Percentiles rank a stretch among this genome's conserved stretches.
These are phyloP conservation scores for Athelia psychrophila DNA, from an alignment of 1,284 basidiomycete genomes.

Conservation along the genomic window DNA sequence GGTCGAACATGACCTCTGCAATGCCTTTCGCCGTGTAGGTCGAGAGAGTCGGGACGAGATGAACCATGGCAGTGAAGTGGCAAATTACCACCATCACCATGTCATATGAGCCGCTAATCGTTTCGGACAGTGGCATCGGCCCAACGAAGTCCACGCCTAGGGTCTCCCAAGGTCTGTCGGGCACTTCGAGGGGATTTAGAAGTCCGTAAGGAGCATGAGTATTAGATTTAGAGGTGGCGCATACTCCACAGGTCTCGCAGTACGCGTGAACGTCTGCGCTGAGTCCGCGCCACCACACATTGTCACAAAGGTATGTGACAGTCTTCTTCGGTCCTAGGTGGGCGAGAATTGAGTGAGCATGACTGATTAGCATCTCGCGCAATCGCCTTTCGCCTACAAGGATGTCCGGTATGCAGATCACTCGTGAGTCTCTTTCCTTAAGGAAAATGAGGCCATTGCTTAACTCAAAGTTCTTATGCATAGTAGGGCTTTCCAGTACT, in stretches of 20 bases:
- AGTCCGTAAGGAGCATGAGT: conserved; percentile 22
- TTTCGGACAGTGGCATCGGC: conserved; percentile 26
- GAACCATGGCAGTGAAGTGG: conserved; percentile 29
- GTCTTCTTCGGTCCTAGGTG: conserved; percentile 26
- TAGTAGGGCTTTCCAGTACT: conserved; percentile 8
- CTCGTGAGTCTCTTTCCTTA: conserved; percentile 5
- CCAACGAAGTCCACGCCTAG: conserved; percentile 37
- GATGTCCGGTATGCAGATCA: conserved; percentile 16
- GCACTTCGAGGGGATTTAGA: conserved; percentile 19
- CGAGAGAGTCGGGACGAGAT: conserved; percentile 21
- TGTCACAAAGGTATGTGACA: conserved; percentile 17
- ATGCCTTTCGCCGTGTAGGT: conserved; percentile 15
- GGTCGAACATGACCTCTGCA: conserved; percentile 19
- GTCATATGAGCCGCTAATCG: conserved; percentile 24
- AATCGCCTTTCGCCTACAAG: conserved; percentile 9
- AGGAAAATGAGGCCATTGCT: conserved; percentile 12
- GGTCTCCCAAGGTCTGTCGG: conserved; percentile 22
- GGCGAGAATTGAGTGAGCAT: conserved; percentile 25
- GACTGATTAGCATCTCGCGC: conserved; percentile 22
- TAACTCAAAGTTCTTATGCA: conserved; percentile 12
- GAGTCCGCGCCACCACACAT: conserved; percentile 28
- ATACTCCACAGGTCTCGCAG: conserved; percentile 22
- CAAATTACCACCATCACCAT: conserved; percentile 29
- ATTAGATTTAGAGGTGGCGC: conserved; percentile 18
- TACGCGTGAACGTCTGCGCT: conserved; percentile 17